Percentiles rank a stretch among this genome's conserved stretches.
Evolutionary conservation across 176 grass and related monocot genomes (phyloP).

Genomic region (Aegilops tauschii): DNA sequence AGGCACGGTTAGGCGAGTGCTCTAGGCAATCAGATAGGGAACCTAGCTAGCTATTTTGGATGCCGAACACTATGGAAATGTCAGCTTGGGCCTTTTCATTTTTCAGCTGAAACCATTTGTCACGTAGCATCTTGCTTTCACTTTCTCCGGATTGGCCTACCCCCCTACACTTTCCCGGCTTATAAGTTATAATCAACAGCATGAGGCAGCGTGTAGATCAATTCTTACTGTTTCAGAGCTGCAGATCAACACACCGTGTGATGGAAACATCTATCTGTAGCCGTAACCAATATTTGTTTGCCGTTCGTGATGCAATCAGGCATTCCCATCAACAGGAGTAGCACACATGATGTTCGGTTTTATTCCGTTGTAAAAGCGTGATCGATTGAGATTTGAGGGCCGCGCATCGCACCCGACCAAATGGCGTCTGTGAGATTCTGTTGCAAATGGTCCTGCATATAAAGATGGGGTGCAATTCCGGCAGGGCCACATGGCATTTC

Average conservation of each 20-base stretch:
- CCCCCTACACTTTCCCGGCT: not conserved
- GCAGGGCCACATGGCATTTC: too few relatives aligned
- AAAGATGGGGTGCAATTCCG: too few relatives aligned
- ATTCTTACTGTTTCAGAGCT: not conserved
- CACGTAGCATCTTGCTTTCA: slow-evolving; percentile 37
- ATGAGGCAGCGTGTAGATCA: too few relatives aligned
- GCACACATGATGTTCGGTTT: too few relatives aligned
- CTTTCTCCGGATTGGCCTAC: slow-evolving; percentile 26
- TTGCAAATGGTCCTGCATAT: too few relatives aligned
- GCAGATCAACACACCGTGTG: not conserved
- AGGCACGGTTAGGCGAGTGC: not conserved
- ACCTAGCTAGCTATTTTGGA: not conserved
- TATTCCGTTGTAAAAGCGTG: too few relatives aligned
- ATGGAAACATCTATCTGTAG: not conserved
- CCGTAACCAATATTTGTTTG: not conserved
- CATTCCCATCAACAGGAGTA: too few relatives aligned
- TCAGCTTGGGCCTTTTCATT: slow-evolving; percentile 3
- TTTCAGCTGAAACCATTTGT: slow-evolving; percentile 29
- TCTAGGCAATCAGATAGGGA: slow-evolving; percentile 39
- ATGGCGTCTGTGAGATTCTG: too few relatives aligned
- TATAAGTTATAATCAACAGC: not conserved
- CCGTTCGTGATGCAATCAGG: too few relatives aligned
- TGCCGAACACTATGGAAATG: slow-evolving; percentile 14
- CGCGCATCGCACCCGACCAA: too few relatives aligned
- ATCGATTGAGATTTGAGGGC: too few relatives aligned